Base-by-base conservation (phyloP, 805 yeast genomes). In the Candida krabiensis region DNA sequence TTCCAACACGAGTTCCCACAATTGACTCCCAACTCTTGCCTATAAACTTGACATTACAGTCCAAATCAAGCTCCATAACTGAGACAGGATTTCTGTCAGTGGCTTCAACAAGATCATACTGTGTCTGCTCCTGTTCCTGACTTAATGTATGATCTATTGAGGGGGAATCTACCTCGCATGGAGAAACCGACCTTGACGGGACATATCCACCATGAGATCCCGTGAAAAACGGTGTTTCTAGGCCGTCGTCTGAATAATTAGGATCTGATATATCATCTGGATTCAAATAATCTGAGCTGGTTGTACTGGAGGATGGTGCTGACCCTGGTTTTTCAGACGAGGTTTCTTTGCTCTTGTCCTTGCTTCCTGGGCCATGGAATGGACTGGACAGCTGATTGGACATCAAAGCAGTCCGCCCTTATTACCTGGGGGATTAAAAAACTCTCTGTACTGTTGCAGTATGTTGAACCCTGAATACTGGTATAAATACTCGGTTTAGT, bases 31-130 rank as follows among this genome's bases (percentile, higher is more conserved):
- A 91, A 47, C 83, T 77, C 46, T 75, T 76, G 45, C 91, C 77
- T 18, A 89, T 60, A 58, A 84, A 86, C 37, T 75, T 74, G n/a
- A 93, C 80, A 23, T 73, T 77, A 21, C 96, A 88, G 52, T 82
- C 83, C 55, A 88, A 63, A 53, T 83, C 90, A 44, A 93, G 65
- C 61, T 91, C 99, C 63, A 91, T 64, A 3, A 91, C 82, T n/a
- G 83, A 79, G 9, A 87, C 81, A 1, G 86, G 85, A 45, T 80
- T 82, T 43, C 74, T 71, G 2, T 83, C 72, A n/a, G 85, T 78
- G 0, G 89, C 89, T 19, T 75, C 60, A 11, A 71, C 66, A 35
- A 83, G 61, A 46, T 82, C 87, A 28, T 41, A 35, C 14, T 43
- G 47, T 6, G 44, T 35, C 13, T 35, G 34, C 14, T 47, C 47